These are phyloP conservation scores for Polygonum aviculare DNA, from an alignment of 148 eudicot species.

Conservation along the genomic window DNA sequence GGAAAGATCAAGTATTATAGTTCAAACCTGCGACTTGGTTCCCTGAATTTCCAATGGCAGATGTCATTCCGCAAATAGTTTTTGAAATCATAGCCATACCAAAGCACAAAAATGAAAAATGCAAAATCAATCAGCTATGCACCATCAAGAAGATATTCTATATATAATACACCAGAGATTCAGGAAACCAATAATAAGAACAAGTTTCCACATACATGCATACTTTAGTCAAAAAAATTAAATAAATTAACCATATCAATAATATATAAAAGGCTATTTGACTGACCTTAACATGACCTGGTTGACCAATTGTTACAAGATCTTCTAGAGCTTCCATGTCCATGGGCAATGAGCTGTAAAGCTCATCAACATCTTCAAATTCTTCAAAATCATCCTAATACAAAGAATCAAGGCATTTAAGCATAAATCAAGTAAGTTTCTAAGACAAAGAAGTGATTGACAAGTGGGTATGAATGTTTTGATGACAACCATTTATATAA, in stretches of 20 bases:
- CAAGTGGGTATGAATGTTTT: background rate
- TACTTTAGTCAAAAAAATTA: background rate
- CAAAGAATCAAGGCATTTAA: slow-evolving; percentile 10
- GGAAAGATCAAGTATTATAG: slow-evolving; percentile 18
- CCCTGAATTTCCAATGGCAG: slow-evolving; percentile 27
- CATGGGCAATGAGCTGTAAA: slow-evolving; percentile 74
- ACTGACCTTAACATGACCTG: slow-evolving; percentile 77
- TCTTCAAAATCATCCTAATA: slow-evolving; percentile 93
- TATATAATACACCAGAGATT: background rate
- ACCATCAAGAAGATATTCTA: slow-evolving; percentile 4
- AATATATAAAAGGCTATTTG: background rate
- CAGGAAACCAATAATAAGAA: background rate
- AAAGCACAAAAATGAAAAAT: slow-evolving; percentile 18
- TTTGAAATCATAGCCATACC: slow-evolving; percentile 21
- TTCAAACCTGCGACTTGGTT: slow-evolving; percentile 30
- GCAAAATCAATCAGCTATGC: slow-evolving; percentile 22
- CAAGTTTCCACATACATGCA: background rate
- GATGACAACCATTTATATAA: background rate
- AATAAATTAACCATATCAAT: background rate
- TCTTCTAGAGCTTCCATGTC: slow-evolving; percentile 98
- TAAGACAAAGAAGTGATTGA: background rate
- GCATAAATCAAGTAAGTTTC: background rate
- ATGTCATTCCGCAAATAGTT: slow-evolving; percentile 14
- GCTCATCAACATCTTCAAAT: slow-evolving; percentile 89
- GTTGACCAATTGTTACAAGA: slow-evolving; percentile 69